Evolutionary conservation across 129 eudicot species (phyloP).

Genomic region (Flaveria bidentis): DNA sequence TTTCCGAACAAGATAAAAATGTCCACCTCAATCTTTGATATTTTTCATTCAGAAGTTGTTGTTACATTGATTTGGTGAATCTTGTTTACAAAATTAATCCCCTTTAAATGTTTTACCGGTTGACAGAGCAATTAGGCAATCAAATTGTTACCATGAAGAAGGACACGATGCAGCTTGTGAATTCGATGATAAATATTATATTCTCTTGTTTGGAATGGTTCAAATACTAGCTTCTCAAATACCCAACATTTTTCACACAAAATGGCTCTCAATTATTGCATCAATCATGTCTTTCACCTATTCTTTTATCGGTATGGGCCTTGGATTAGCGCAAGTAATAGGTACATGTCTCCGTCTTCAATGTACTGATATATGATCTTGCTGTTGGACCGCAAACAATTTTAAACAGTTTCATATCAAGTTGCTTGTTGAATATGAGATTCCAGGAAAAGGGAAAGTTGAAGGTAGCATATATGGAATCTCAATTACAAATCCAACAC

Average conservation of each 20-base stretch:
- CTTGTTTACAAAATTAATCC: neutral
- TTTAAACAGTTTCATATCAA: neutral
- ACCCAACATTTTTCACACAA: constrained; percentile 62
- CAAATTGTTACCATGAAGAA: constrained; percentile 74
- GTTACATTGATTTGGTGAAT: constrained; percentile 7
- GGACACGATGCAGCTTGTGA: constrained; percentile 69
- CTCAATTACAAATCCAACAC: constrained; percentile 46
- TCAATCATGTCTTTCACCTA: constrained; percentile 87
- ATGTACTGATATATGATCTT: neutral
- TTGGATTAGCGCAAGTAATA: constrained; percentile 64
- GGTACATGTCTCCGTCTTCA: constrained; percentile 39
- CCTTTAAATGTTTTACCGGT: neutral
- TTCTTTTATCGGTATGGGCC: constrained; percentile 65
- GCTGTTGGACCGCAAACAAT: neutral
- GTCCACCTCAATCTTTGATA: neutral
- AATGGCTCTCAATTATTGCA: constrained; percentile 79
- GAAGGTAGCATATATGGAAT: constrained; percentile 71
- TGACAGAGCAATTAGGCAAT: constrained; percentile 78
- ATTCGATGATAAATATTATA: constrained; percentile 46
- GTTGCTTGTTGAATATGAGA: constrained; percentile 17
- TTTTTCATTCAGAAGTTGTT: neutral
- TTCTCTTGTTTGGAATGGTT: constrained; percentile 70
- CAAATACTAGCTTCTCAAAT: constrained; percentile 73
- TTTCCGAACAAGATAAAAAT: neutral
- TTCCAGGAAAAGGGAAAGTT: constrained; percentile 64